Conservation (phyloP, 2,329 filamentous ascomycete species). For the Pseudofabraea citricarpa region DNA sequence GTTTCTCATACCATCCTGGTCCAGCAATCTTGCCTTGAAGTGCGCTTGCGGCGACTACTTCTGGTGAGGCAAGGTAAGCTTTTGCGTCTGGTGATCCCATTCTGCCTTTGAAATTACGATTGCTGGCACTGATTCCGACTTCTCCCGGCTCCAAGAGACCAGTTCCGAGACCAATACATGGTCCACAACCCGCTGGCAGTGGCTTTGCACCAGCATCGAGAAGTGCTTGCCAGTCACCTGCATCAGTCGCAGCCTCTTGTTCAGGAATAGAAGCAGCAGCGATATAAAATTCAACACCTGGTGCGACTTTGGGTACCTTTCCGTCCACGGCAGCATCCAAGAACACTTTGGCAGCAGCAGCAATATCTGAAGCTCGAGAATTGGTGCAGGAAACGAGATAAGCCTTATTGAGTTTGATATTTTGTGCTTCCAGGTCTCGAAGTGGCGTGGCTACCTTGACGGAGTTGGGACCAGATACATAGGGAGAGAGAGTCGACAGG, state of each 20-base stretch:
- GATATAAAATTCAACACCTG: conserved; percentile 81
- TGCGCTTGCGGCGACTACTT: conserved; percentile 88
- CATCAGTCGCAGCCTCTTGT: conserved; percentile 70
- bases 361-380: conserved; percentile 73
- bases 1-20: conserved; percentile 72
- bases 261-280: conserved; percentile 78
- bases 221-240: conserved; percentile 81
- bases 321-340: conserved; percentile 64
- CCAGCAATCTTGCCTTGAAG: conserved; percentile 67
- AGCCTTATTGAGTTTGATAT: conserved; percentile 77
- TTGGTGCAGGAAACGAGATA: conserved; percentile 93
- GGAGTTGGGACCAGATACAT: conserved; percentile 82
- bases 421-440: conserved; percentile 62
- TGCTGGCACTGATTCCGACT: conserved; percentile 76
- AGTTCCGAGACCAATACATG: conserved; percentile 77
- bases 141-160: conserved; percentile 82
- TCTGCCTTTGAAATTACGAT: conserved; percentile 87
- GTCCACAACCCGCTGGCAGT: conserved; percentile 71
- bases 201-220: conserved; percentile 72
- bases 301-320: conserved; percentile 63
- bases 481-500: conserved; percentile 77
- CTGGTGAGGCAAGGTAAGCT: conserved; percentile 83
- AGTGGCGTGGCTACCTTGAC: conserved; percentile 84
- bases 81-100: conserved; percentile 79
- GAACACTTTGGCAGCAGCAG: conserved; percentile 80